phyloP scores from a whole-genome alignment of 257 asterid species.

The Capsicum chinense region DNA sequence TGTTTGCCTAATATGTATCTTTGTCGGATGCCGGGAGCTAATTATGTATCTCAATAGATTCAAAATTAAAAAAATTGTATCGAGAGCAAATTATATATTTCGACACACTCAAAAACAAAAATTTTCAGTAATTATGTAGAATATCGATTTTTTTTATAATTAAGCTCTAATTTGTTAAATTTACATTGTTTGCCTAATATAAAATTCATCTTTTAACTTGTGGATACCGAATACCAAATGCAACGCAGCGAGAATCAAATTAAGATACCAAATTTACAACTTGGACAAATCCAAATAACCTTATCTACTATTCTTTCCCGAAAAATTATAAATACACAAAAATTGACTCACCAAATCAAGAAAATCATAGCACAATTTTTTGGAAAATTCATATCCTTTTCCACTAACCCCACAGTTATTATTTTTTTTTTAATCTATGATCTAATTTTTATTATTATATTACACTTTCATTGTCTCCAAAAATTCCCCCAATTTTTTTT shows the following conservation, averaged over 20 bases:
- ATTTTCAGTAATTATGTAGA: too few relatives aligned
- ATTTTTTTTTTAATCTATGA: not conserved
- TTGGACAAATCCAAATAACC: too few relatives aligned
- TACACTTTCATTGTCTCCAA: not conserved
- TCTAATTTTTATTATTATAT: not conserved
- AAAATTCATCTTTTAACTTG: not conserved
- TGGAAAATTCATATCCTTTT: conserved; percentile 22
- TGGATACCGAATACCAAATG: not conserved
- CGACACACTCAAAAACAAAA: too few relatives aligned
- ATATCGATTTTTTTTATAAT: too few relatives aligned
- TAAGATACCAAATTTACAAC: not conserved
- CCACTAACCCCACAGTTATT: not conserved
- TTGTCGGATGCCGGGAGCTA: too few relatives aligned
- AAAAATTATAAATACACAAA: not conserved
- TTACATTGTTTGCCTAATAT: too few relatives aligned
- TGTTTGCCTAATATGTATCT: too few relatives aligned
- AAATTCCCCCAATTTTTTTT: not conserved
- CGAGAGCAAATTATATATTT: too few relatives aligned
- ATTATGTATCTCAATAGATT: too few relatives aligned
- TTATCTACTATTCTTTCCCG: not conserved
- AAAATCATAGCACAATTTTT: not conserved
- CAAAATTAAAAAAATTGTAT: too few relatives aligned
- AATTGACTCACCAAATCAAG: not conserved
- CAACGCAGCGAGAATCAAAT: not conserved
- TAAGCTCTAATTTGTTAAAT: too few relatives aligned